Evolutionary conservation across 2,329 filamentous ascomycete species (phyloP), one percentile per base, ranked within the genome.

Genomic region (Trichoderma pleuroti): DNA sequence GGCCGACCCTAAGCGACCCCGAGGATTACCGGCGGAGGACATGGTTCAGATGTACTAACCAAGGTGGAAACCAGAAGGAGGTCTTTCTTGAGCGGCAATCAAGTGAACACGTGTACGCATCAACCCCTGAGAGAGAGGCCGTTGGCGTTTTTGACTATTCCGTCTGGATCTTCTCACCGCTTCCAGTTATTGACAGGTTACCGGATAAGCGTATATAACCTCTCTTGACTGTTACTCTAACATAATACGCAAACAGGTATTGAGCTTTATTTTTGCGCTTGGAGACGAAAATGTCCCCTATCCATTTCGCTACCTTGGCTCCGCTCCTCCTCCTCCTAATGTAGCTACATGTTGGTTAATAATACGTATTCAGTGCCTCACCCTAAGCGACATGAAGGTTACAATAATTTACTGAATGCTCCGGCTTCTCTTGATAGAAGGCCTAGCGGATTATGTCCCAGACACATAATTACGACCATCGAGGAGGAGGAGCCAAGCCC

Each of bases 381-480:
- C 8, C 39, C 1, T 0, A 42, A 5, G 18, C n/a, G 16, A 4
- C 8, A 42, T 42, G 0, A 10, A n/a, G 3, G 1, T 42, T 42
- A 42, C 39, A 5, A 42, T 42, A n/a, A 42, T 42, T 42, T 42
- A 42, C 1, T 39, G 16, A 9, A 9, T 9, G 16, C 7, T 42
- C 36, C 8, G 4, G 16, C 36, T 42, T 42, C 36, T 4, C 8
- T 5, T n/a, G 16, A n/a, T 42, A 2, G 39, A 42, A 42, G 4
- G 39, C 4, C 16, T 1, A n/a, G 8, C 4, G 8, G 39, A 42
- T 4, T 2, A 42, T n/a, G 39, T 42, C 39, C 3, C 5, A 42
- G 8, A 42, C 18, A 42, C 1, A 42, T 10, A 9, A 9, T 1
- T 18, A 18, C 16, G 16, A n/a, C 39, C 8, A 4, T n/a, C 8